Percentiles rank a stretch among this genome's conserved stretches.
Conservation (phyloP, 257 asterid species). For the Perilla frutescens region DNA sequence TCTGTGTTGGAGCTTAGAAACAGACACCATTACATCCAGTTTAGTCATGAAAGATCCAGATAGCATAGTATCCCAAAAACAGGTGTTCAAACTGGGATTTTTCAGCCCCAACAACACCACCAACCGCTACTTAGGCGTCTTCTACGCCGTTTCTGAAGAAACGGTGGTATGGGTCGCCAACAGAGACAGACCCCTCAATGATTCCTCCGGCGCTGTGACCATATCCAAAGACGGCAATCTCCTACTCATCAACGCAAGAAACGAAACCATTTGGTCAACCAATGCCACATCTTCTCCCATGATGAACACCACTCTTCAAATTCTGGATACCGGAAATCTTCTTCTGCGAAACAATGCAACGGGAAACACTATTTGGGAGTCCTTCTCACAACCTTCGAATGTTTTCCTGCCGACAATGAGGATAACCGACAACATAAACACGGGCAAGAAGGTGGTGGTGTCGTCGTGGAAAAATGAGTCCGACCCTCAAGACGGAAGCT, state of each 20-base stretch:
- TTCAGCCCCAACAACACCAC: conserved; percentile 46
- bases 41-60: conserved; percentile 37
- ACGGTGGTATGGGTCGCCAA: conserved; percentile 44
- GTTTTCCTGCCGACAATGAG: conserved; percentile 46
- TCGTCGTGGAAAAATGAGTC: conserved; percentile 50
- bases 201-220: conserved; percentile 28
- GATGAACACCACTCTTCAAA: not conserved
- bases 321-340: conserved; percentile 46
- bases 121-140: conserved; percentile 48
- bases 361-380: conserved; percentile 45
- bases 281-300: not conserved
- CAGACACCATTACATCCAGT: conserved; percentile 39
- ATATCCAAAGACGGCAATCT: conserved; percentile 29
- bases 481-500: conserved; percentile 45
- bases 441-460: conserved; percentile 40
- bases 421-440: conserved; percentile 41
- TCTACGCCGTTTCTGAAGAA: conserved; percentile 43
- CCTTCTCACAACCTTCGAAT: conserved; percentile 47
- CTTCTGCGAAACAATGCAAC: conserved; percentile 36
- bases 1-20: conserved; percentile 31
- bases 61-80: conserved; percentile 27
- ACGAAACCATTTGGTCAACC: conserved; percentile 29
- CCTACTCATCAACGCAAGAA: not conserved
- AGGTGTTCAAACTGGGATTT: conserved; percentile 45
- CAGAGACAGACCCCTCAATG: conserved; percentile 32